Base-by-base conservation (phyloP, 495 filamentous ascomycete genomes). In the Penicillium bialowiezense region DNA sequence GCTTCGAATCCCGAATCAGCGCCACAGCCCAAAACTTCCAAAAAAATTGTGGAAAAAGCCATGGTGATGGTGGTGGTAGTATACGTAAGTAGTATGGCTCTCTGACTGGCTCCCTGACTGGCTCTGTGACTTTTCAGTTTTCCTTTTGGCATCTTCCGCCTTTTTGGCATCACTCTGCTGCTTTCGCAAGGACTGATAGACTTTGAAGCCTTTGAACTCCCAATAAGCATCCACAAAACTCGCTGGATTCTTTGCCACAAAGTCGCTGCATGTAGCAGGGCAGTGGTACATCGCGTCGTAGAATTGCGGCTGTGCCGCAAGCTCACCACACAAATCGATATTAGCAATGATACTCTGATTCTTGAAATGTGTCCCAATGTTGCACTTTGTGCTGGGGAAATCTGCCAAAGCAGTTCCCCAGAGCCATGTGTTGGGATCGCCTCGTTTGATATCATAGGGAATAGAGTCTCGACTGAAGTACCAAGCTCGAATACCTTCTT, bases 321-420 rank as follows among this genome's bases (percentile, higher is more conserved):
- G 57, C 17, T 67, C 39, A 0, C 76, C 76, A 44, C 76, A 79
- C 2, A 79, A 63, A 55, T 76, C 74, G 45, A 78, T 80, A 49
- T 80, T 78, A 2, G 59, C 70, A 46, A 80, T 71, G 48, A 80
- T 80, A 50, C 69, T 73, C 54, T 75, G 68, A 40, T 80, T 80
- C 31, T 47, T 54, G 61, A 80, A 80, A 46, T 78, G 72, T 2
- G 62, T 55, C 1, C 51, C 31, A 43, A 78, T 75, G 44, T 77
- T 63, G 49, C 76, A 80, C 41, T 77, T 44, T 0, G 76, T 78
- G 24, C 56, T 62, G 7, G 78, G 76, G 57, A 80, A 80, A 52
- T 80, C 76, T 1, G 76, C 76, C 19, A 77, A 49, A 4, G 76
- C 63, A 6, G 56, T 62, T 1, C 65, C 71, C 76, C 76, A 80